These are phyloP conservation scores for Ramaria sp. DNA, from an alignment of 768 basidiomycete species.

Conservation along the genomic window DNA sequence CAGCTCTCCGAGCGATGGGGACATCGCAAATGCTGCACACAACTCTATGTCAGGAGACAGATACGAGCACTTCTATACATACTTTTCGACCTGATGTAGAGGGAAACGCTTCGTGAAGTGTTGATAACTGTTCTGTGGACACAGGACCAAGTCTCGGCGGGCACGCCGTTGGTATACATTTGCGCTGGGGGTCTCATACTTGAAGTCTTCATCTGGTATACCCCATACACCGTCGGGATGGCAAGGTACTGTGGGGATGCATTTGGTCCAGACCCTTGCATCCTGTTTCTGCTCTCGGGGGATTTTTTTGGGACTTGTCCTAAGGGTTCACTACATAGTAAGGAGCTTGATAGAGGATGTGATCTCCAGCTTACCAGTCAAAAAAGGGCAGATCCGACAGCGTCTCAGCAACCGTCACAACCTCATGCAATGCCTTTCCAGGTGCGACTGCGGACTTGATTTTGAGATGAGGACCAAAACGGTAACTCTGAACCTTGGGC, in stretches of 20 bases:
- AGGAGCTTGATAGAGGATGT: not conserved
- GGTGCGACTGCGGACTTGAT: slow-evolving; percentile 36
- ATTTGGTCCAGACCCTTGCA: not conserved
- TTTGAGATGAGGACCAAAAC: slow-evolving; percentile 20
- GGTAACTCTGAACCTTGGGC: not conserved
- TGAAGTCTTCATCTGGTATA: not conserved
- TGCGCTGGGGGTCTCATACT: not conserved
- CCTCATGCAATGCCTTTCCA: slow-evolving; percentile 46
- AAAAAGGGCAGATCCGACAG: slow-evolving; percentile 63
- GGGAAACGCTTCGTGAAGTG: slow-evolving; percentile 53
- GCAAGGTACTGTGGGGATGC: not conserved
- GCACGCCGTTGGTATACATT: slow-evolving; percentile 3
- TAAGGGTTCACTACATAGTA: not conserved
- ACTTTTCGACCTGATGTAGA: slow-evolving; percentile 48
- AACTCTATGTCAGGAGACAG: not conserved
- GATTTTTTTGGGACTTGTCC: not conserved
- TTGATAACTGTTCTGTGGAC: slow-evolving; percentile 24
- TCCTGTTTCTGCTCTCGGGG: not conserved
- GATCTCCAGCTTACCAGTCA: slow-evolving; percentile 46
- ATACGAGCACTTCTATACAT: slow-evolving; percentile 13
- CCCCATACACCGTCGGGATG: not conserved
- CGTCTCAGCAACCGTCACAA: slow-evolving; percentile 59
- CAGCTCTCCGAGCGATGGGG: slow-evolving; percentile 45
- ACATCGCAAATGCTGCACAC: slow-evolving; percentile 45
- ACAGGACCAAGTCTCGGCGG: not conserved